phyloP scores from a whole-genome alignment of 2,329 filamentous ascomycete species.

The Neodidymelliopsis sp. region DNA sequence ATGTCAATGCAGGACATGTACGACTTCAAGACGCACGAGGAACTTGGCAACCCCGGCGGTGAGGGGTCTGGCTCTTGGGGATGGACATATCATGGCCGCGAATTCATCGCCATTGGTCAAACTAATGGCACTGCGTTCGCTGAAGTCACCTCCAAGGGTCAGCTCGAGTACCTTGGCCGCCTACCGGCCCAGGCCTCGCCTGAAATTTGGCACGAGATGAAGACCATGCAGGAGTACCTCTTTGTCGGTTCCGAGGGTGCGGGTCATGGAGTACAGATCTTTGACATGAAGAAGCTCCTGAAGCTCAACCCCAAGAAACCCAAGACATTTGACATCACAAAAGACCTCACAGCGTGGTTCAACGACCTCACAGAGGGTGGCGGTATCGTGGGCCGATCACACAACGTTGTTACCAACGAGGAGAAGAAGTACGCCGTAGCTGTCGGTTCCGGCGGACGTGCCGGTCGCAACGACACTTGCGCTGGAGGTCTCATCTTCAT shows the following conservation, averaged over 20 bases:
- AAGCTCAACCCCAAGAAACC: constrained; percentile 44
- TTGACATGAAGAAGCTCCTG: constrained; percentile 61
- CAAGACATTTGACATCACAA: constrained; percentile 37
- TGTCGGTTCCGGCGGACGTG: constrained; percentile 41
- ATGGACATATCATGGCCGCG: constrained; percentile 61
- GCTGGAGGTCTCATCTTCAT: constrained; percentile 64
- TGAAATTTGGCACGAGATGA: constrained; percentile 63
- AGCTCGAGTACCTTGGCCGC: constrained; percentile 62
- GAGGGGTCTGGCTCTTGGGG: constrained; percentile 60
- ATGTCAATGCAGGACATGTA: constrained; percentile 55
- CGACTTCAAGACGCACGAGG: constrained; percentile 63
- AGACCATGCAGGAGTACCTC: constrained; percentile 50
- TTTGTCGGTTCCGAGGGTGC: constrained; percentile 51
- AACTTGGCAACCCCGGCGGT: constrained; percentile 57
- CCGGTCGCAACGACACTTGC: constrained; percentile 51
- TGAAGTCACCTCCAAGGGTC: constrained; percentile 58
- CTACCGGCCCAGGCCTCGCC: constrained; percentile 56
- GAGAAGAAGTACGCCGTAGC: constrained; percentile 46
- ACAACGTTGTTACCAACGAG: constrained; percentile 48
- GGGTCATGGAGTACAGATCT: constrained; percentile 66
- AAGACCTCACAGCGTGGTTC: constrained; percentile 41
- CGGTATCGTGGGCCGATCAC: constrained; percentile 38
- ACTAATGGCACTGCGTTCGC: constrained; percentile 64
- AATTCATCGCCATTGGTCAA: constrained; percentile 63
- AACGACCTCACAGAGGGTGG: constrained; percentile 29